Conservation (phyloP, 1,139 yeast species). For the Kurtzmaniella quercitrusa region DNA sequence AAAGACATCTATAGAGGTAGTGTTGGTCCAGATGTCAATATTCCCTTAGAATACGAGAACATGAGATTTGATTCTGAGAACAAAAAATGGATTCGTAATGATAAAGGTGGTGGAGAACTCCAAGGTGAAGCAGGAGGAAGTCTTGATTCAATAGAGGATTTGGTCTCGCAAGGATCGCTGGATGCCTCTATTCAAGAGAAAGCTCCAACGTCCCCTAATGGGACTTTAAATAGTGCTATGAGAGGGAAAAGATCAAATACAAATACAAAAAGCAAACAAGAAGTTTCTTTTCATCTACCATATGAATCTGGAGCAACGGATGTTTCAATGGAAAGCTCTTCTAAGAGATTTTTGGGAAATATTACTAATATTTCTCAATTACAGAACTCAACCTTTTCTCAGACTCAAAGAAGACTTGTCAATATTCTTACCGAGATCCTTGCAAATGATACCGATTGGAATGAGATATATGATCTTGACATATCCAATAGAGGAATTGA, state of each 20-base stretch:
- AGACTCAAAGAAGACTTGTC: conserved; percentile 41
- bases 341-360: conserved; percentile 18
- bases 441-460: conserved; percentile 35
- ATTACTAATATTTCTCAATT: conserved; percentile 41
- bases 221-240: conserved; percentile 1
- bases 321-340: conserved; percentile 5
- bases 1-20: conserved; percentile 17
- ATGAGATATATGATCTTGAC: conserved; percentile 30
- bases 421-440: conserved; percentile 45
- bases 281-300: conserved; percentile 43
- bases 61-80: conserved; percentile 37
- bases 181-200: conserved; percentile 7
- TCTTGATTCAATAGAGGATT: conserved; percentile 43
- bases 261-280: conserved; percentile 21
- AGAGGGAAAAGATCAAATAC: conserved; percentile 9
- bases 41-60: conserved; percentile 36
- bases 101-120: conserved; percentile 23
- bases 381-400: conserved; percentile 47
- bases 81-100: conserved; percentile 33
- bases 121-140: conserved; percentile 19
- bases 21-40: conserved; percentile 29
- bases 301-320: conserved; percentile 6
- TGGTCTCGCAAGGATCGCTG: conserved; percentile 15
- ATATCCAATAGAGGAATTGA: conserved; percentile 29
- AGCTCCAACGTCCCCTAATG: neutral